phyloP scores from a whole-genome alignment of 805 yeast genomes.

The Kodamaea kakaduensis region DNA sequence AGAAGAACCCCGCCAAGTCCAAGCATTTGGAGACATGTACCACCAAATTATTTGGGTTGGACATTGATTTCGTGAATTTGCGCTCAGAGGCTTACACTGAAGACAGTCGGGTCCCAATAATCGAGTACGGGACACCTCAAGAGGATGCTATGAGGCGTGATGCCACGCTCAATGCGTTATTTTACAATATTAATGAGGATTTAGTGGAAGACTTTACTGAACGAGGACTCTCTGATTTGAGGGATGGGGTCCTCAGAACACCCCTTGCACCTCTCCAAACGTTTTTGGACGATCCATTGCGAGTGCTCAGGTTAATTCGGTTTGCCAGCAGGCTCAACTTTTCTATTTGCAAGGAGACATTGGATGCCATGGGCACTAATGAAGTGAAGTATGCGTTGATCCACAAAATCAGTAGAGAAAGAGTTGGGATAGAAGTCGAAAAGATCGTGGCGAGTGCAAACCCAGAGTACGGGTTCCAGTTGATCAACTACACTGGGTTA shows the following conservation, averaged over 20 bases:
- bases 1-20: constrained; percentile 90
- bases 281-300: constrained; percentile 88
- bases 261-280: constrained; percentile 85
- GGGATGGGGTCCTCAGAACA: constrained; percentile 70
- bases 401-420: constrained; percentile 80
- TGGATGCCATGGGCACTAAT: constrained; percentile 59
- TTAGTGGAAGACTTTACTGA: constrained; percentile 83
- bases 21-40: constrained; percentile 97
- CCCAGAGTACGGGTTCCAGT: constrained; percentile 58
- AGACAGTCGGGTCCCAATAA: constrained; percentile 80
- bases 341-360: constrained; percentile 52
- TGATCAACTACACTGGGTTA: constrained; percentile 54
- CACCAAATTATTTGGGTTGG: constrained; percentile 76
- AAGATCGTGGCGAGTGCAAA: constrained; percentile 67
- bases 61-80: constrained; percentile 89
- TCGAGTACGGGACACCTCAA: constrained; percentile 81
- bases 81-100: constrained; percentile 82
- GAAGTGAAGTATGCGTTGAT: constrained; percentile 56
- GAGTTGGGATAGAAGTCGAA: constrained; percentile 81
- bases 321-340: constrained; percentile 81
- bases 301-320: constrained; percentile 80
- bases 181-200: constrained; percentile 69
- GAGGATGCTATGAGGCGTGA: constrained; percentile 93
- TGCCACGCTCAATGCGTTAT: constrained; percentile 90
- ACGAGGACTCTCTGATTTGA: constrained; percentile 68